phyloP scores from a whole-genome alignment of 2,329 filamentous ascomycete genomes.

The Huntiella moniliformis region DNA sequence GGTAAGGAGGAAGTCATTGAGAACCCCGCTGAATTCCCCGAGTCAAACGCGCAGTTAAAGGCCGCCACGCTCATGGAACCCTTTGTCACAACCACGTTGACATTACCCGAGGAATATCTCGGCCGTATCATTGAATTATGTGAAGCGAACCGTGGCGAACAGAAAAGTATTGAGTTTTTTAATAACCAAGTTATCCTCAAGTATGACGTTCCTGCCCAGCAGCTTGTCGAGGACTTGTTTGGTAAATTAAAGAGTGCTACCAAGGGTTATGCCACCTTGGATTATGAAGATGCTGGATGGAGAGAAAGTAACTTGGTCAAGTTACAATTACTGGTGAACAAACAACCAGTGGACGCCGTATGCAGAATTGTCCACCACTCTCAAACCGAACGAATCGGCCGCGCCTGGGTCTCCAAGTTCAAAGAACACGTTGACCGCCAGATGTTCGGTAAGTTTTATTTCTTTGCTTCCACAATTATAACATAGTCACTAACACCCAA shows the following conservation, averaged over 20 bases:
- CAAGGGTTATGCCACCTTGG: conserved; percentile 86
- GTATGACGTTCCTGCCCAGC: conserved; percentile 72
- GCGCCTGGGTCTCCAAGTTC: conserved; percentile 85
- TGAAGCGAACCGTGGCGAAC: conserved; percentile 71
- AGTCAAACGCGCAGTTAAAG: conserved; percentile 20
- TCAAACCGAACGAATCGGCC: conserved; percentile 62
- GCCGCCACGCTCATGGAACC: conserved; percentile 32
- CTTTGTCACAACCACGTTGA: conserved; percentile 62
- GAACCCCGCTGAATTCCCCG: conserved; percentile 74
- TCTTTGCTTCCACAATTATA: neutral
- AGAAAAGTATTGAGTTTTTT: conserved; percentile 80
- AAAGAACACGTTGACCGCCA: conserved; percentile 92
- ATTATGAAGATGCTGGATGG: conserved; percentile 93
- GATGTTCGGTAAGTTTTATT: conserved; percentile 47
- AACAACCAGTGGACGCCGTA: conserved; percentile 80
- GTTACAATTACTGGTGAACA: conserved; percentile 85
- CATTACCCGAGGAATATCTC: conserved; percentile 81
- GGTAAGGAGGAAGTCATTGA: conserved; percentile 37
- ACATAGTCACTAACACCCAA: conserved; percentile 1
- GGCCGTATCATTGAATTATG: conserved; percentile 91
- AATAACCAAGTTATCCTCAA: conserved; percentile 86
- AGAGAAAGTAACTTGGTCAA: conserved; percentile 64
- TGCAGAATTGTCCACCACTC: conserved; percentile 72
- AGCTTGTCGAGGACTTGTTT: conserved; percentile 92
- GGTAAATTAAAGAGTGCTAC: conserved; percentile 86